A percentile compares a stretch with the other conserved stretches of the same genome.
Evolutionary conservation across 805 yeast species (phyloP).

Genomic region (Candida dajiaensis): DNA sequence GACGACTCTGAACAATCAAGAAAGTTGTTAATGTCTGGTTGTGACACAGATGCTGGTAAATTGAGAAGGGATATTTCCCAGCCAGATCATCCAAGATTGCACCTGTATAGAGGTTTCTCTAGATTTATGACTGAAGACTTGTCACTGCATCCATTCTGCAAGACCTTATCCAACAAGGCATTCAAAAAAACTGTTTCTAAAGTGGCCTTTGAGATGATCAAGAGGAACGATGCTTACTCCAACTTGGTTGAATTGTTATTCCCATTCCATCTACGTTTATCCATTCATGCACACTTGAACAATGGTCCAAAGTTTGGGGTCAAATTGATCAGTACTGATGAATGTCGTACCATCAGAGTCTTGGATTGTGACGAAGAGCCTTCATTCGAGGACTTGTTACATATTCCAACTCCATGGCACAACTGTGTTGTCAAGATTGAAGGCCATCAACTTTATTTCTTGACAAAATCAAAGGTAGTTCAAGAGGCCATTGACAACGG

Average conservation of each 20-base stretch:
- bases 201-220: conserved; percentile 61
- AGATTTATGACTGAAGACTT: conserved; percentile 57
- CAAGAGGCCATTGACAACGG: conserved; percentile 32
- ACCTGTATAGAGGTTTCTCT: conserved; percentile 50
- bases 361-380: conserved; percentile 36
- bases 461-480: conserved; percentile 32
- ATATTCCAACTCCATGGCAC: conserved; percentile 67
- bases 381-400: conserved; percentile 44
- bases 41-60: conserved; percentile 54
- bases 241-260: conserved; percentile 53
- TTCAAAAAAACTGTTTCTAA: conserved; percentile 45
- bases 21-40: conserved; percentile 37
- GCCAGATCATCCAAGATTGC: conserved; percentile 48
- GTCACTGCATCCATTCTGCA: conserved; percentile 33
- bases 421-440: conserved; percentile 43
- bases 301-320: conserved; percentile 57
- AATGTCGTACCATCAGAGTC: conserved; percentile 42
- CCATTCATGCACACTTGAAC: conserved; percentile 58
- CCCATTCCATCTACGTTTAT: conserved; percentile 53
- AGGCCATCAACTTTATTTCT: conserved; percentile 27
- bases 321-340: conserved; percentile 36
- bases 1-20: conserved; percentile 33
- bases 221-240: conserved; percentile 59
- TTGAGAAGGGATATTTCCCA: conserved; percentile 55
- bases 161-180: conserved; percentile 32